Evolutionary conservation across 2,329 filamentous ascomycete genomes (phyloP).

Genomic region (Sarocladiaceae sp.): DNA sequence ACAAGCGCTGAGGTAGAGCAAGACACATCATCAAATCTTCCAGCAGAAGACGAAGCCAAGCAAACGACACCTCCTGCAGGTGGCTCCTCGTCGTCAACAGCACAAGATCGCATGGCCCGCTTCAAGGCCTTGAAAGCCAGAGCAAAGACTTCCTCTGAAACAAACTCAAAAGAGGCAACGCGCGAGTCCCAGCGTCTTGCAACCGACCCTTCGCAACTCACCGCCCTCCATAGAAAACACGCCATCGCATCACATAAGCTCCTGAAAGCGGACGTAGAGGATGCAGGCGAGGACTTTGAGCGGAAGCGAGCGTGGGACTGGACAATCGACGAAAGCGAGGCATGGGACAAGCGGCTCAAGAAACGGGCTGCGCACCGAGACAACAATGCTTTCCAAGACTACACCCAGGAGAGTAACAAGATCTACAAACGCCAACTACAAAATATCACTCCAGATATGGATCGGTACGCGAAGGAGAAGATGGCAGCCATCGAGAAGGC

Average conservation of each 20-base stretch:
- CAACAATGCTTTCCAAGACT: slow-evolving; percentile 85
- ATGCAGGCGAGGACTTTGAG: slow-evolving; percentile 85
- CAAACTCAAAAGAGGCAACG: slow-evolving; percentile 78
- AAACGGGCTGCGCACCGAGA: slow-evolving; percentile 79
- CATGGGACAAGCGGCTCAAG: slow-evolving; percentile 84
- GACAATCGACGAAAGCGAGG: slow-evolving; percentile 90
- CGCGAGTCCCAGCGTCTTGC: slow-evolving; percentile 75
- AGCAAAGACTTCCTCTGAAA: slow-evolving; percentile 63
- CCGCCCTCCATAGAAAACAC: slow-evolving; percentile 74
- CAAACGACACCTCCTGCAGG: slow-evolving; percentile 15
- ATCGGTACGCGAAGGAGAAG: slow-evolving; percentile 83
- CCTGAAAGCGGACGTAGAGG: slow-evolving; percentile 83
- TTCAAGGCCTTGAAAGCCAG: slow-evolving; percentile 85
- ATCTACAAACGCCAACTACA: slow-evolving; percentile 88
- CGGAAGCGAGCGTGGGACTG: slow-evolving; percentile 98
- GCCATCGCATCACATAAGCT: slow-evolving; percentile 89
- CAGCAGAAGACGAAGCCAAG: slow-evolving; percentile 3
- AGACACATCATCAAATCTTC: neutral
- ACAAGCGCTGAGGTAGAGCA: neutral
- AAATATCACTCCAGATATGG: slow-evolving; percentile 69
- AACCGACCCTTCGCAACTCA: slow-evolving; percentile 70
- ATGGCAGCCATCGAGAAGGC: slow-evolving; percentile 77
- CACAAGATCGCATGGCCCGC: slow-evolving; percentile 65
- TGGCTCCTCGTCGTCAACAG: slow-evolving; percentile 27
- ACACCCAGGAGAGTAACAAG: slow-evolving; percentile 79